Percentiles rank a stretch among this genome's conserved stretches.
phyloP scores from a whole-genome alignment of 257 asterid species.

The Misopates orontium region DNA sequence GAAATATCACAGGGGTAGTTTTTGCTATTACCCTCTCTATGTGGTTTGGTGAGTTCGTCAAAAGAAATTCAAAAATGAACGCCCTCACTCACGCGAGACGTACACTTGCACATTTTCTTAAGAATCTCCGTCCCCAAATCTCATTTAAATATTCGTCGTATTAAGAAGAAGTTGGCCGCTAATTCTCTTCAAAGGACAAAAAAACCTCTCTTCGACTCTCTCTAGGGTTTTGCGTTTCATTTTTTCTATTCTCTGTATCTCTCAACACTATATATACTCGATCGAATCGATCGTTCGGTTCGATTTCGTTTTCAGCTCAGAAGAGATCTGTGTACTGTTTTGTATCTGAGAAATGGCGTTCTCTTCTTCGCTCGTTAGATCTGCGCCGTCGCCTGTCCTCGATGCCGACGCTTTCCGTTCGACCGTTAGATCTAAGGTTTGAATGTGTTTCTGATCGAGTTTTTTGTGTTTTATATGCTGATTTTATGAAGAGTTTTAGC shows the following conservation, averaged over 20 bases:
- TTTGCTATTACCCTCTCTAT: too few species aligned
- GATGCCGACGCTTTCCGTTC: conserved; percentile 28
- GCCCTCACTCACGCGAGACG: background rate
- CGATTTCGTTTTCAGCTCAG: background rate
- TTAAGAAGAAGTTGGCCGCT: conserved; percentile 3
- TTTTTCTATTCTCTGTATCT: background rate
- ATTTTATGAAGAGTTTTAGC: background rate
- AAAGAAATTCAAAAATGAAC: background rate
- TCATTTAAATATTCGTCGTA: conserved; percentile 1
- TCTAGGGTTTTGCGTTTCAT: background rate
- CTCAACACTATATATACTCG: background rate
- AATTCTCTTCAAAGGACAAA: conserved; percentile 13
- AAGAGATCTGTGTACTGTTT: background rate
- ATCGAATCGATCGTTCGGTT: background rate
- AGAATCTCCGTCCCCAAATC: conserved; percentile 39
- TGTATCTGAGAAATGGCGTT: conserved; percentile 37
- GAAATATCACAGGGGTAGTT: too few species aligned
- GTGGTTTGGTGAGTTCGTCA: too few species aligned
- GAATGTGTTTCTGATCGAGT: background rate
- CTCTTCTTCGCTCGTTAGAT: conserved; percentile 47
- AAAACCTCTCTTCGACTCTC: background rate
- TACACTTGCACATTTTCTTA: conserved; percentile 10
- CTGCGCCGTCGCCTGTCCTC: conserved; percentile 37
- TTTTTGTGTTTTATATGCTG: background rate
- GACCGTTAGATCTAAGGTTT: conserved; percentile 40